phyloP scores from a whole-genome alignment of 1,284 basidiomycete genomes.

The Ustilago esculenta region DNA sequence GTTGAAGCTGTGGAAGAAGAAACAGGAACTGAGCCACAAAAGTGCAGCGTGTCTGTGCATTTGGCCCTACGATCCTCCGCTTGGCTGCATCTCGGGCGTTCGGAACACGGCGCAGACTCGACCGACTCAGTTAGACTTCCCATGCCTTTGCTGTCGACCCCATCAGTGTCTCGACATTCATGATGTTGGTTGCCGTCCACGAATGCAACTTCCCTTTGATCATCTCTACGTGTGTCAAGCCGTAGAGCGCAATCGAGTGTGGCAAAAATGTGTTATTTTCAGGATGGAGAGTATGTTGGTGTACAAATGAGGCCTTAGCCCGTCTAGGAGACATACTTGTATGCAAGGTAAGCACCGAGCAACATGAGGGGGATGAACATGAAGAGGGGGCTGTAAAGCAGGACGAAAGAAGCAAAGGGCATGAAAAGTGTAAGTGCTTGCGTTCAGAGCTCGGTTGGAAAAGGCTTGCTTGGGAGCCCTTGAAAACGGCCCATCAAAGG shows the following conservation, averaged over 20 bases:
- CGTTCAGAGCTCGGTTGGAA: no score
- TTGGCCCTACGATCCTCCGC: slow-evolving; percentile 19
- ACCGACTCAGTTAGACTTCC: no score
- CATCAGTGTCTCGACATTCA: no score
- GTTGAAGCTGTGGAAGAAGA: neutral
- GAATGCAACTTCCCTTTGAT: no score
- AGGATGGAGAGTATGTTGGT: slow-evolving; percentile 3
- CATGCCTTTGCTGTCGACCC: no score
- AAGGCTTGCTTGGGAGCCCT: no score
- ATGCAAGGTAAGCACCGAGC: slow-evolving; percentile 55
- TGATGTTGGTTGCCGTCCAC: no score
- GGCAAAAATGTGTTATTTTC: slow-evolving; percentile 6
- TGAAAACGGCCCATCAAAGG: no score
- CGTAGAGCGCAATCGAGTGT: no score
- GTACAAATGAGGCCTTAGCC: slow-evolving; percentile 1
- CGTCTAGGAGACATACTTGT: slow-evolving; percentile 52
- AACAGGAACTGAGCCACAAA: slow-evolving; percentile 1
- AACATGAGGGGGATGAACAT: slow-evolving; percentile 60
- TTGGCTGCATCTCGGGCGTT: neutral
- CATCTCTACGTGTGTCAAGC: no score
- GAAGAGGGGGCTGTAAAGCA: slow-evolving; percentile 52
- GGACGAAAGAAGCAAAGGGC: neutral
- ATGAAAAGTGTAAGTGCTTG: neutral
- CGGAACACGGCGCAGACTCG: slow-evolving; percentile 8
- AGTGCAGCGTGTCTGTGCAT: slow-evolving; percentile 4